Conservation (phyloP, 2,329 filamentous ascomycete species). For the Huntiella savannae region DNA sequence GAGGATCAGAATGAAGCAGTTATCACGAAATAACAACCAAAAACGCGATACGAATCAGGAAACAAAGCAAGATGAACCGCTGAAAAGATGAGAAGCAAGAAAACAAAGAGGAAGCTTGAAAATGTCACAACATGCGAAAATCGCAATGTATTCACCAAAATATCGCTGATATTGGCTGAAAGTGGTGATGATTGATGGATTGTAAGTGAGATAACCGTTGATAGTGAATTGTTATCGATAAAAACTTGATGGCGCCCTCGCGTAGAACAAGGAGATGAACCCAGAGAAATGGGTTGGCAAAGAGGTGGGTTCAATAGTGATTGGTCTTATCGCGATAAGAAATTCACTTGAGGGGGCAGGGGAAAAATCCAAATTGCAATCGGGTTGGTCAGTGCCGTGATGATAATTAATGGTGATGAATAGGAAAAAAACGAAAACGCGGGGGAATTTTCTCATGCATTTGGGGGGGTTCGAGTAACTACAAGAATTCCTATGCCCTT, state of each 20-base stretch:
- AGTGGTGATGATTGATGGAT: background rate
- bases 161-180: too few relatives aligned
- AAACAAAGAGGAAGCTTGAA: background rate
- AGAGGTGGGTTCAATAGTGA: background rate
- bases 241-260: conserved; percentile 1
- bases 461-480: too few relatives aligned
- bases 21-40: too few relatives aligned
- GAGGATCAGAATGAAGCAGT: too few relatives aligned
- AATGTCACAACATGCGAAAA: too few relatives aligned
- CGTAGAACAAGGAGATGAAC: background rate
- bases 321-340: conserved; percentile 4
- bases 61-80: background rate
- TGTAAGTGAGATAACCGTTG: conserved; percentile 2
- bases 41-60: background rate
- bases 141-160: too few relatives aligned
- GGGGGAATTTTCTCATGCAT: background rate
- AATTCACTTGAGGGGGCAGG: background rate
- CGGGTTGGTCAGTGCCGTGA: background rate
- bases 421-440: background rate
- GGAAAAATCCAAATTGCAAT: background rate
- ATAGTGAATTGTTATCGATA: conserved; percentile 5
- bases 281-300: background rate
- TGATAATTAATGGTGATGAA: background rate
- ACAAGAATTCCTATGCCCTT: too few relatives aligned
- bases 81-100: background rate